A percentile compares a stretch with the other conserved stretches of the same genome.
Evolutionary conservation across 2,329 filamentous ascomycete genomes (phyloP).

Genomic region (Cladosporium sp.): DNA sequence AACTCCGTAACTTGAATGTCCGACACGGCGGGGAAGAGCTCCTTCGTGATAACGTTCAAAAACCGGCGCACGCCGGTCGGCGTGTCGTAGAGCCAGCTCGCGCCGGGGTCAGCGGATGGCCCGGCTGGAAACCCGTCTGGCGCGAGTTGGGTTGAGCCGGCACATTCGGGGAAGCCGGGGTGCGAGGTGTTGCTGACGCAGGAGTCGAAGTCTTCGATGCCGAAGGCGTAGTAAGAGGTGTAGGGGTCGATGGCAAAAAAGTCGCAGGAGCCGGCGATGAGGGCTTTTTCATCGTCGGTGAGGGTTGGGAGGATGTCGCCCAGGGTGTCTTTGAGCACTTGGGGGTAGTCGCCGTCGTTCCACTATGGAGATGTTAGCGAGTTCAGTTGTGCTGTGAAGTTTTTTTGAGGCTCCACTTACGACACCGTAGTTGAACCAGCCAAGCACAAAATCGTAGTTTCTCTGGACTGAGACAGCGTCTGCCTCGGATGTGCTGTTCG

Average conservation of each 20-base stretch:
- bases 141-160: conserved; percentile 24
- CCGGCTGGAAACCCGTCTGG: conserved; percentile 40
- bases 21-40: conserved; percentile 36
- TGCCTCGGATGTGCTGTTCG: conserved; percentile 28
- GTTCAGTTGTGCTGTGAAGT: not conserved
- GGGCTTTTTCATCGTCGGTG: conserved; percentile 26
- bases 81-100: conserved; percentile 31
- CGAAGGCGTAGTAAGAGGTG: conserved; percentile 26
- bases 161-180: conserved; percentile 38
- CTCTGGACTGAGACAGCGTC: conserved; percentile 28
- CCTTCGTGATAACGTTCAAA: conserved; percentile 31
- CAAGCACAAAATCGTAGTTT: conserved; percentile 32
- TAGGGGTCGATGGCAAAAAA: conserved; percentile 34
- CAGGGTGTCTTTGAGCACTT: conserved; percentile 31
- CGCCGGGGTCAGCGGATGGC: conserved; percentile 33
- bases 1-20: conserved; percentile 34
- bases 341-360: conserved; percentile 41
- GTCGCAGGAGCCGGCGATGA: conserved; percentile 29
- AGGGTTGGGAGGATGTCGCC: conserved; percentile 28
- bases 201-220: conserved; percentile 24
- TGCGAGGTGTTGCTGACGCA: conserved; percentile 37
- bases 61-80: conserved; percentile 32
- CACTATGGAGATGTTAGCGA: conserved; percentile 26
- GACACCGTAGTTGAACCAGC: conserved; percentile 29
- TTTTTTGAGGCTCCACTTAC: not conserved